These are phyloP conservation scores for Cercospora zeae-maydis DNA, from an alignment of 2,329 filamentous ascomycete species.

Conservation along the genomic window DNA sequence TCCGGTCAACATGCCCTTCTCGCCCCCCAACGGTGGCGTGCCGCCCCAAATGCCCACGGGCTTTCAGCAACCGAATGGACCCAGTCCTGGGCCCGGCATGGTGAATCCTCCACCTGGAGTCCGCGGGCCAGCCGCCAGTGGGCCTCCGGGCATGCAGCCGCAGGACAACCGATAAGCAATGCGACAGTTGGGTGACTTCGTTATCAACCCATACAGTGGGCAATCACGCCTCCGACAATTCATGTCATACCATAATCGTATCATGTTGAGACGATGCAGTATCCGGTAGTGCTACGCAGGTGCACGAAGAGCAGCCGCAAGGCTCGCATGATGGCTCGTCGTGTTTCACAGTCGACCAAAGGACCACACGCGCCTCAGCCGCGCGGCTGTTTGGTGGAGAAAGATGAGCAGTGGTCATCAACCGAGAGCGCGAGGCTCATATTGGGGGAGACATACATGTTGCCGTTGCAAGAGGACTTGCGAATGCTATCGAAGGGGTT, in stretches of 20 bases:
- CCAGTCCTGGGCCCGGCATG: slow-evolving; percentile 18
- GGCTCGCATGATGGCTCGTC: not conserved
- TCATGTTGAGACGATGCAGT: not conserved
- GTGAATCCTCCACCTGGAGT: slow-evolving; percentile 22
- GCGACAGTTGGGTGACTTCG: not conserved
- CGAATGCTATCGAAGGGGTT: not conserved
- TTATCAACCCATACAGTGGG: not conserved
- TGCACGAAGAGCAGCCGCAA: not conserved
- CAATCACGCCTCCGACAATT: not conserved
- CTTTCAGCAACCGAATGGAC: slow-evolving; percentile 20
- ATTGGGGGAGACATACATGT: not conserved
- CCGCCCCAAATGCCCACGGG: slow-evolving; percentile 19
- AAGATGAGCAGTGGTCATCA: not conserved
- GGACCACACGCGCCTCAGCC: not conserved
- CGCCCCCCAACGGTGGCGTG: slow-evolving; percentile 33
- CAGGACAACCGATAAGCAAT: slow-evolving; percentile 7
- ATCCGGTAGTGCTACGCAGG: not conserved
- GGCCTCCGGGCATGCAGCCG: slow-evolving; percentile 11
- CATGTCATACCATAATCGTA: not conserved
- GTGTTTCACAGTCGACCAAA: not conserved
- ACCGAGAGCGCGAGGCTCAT: not conserved
- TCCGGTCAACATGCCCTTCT: slow-evolving; percentile 30
- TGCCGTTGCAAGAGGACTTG: not conserved
- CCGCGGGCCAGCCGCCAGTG: slow-evolving; percentile 17
- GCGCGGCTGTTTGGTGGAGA: not conserved